A percentile compares a stretch with the other conserved stretches of the same genome.
Evolutionary conservation across 2,329 filamentous ascomycete genomes (phyloP).

Genomic region (Davidsoniella australis): DNA sequence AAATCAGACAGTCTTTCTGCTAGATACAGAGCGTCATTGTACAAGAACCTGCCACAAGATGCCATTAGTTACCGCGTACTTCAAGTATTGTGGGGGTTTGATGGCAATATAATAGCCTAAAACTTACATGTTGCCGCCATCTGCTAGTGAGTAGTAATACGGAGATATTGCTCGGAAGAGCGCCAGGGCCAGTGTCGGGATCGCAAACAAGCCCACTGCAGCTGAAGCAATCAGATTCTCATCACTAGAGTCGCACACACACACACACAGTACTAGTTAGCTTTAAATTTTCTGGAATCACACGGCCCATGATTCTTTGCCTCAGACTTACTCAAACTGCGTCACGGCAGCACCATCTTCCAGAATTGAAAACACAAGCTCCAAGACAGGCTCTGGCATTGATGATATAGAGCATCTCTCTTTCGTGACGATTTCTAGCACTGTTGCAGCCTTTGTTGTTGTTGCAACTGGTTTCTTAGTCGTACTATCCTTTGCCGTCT

Average conservation of each 20-base stretch:
- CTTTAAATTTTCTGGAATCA: background rate
- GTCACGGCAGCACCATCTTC: slow-evolving; percentile 46
- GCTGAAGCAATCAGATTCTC: slow-evolving; percentile 46
- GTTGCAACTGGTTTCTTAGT: slow-evolving; percentile 8
- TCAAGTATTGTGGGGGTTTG: background rate
- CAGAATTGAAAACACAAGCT: slow-evolving; percentile 41
- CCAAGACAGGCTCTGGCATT: slow-evolving; percentile 63
- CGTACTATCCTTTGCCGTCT: background rate
- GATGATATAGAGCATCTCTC: slow-evolving; percentile 83
- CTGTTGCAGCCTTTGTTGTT: slow-evolving; percentile 17
- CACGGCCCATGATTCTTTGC: no score
- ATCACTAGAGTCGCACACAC: slow-evolving; percentile 16
- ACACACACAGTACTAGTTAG: slow-evolving; percentile 17
- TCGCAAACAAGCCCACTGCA: slow-evolving; percentile 49
- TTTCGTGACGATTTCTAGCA: slow-evolving; percentile 56
- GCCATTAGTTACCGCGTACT: background rate
- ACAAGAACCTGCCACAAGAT: slow-evolving; percentile 34
- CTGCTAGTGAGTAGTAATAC: slow-evolving; percentile 49
- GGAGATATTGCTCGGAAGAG: slow-evolving; percentile 64
- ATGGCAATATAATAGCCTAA: background rate
- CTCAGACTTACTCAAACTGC: slow-evolving; percentile 25
- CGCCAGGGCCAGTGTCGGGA: slow-evolving; percentile 58
- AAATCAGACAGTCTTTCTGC: slow-evolving; percentile 38
- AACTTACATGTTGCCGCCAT: slow-evolving; percentile 46
- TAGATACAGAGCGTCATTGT: slow-evolving; percentile 50